Evolutionary conservation across 805 yeast genomes (phyloP).

Genomic region (Ogataea ramenticola): DNA sequence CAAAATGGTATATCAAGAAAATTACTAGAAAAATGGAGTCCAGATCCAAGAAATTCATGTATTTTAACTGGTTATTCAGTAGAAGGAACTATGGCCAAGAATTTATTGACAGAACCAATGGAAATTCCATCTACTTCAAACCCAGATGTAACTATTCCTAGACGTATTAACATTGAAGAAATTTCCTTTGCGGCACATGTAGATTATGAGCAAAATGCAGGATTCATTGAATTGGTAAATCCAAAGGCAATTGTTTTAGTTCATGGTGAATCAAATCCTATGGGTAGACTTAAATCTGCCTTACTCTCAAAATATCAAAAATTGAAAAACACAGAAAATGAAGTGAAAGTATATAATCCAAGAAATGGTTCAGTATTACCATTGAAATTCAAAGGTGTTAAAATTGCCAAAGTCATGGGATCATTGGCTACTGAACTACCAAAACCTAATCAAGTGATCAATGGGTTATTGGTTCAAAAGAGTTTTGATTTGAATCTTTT

Average conservation of each 20-base stretch:
- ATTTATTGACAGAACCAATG: conserved; percentile 77
- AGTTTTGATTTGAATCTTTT: conserved; percentile 83
- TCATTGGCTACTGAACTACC: conserved; percentile 40
- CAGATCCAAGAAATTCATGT: conserved; percentile 85
- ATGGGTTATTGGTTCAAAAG: conserved; percentile 86
- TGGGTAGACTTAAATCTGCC: conserved; percentile 96
- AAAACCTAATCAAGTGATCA: conserved; percentile 36
- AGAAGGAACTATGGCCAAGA: conserved; percentile 97
- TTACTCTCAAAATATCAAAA: conserved; percentile 77
- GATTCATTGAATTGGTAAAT: conserved; percentile 80
- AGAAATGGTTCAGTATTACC: conserved; percentile 77
- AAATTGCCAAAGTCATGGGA: conserved; percentile 69
- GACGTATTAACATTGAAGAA: conserved; percentile 84
- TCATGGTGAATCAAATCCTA: conserved; percentile 97
- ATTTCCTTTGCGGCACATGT: conserved; percentile 99
- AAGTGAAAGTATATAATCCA: conserved; percentile 88
- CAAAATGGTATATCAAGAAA: conserved; percentile 94
- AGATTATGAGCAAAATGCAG: conserved; percentile 88
- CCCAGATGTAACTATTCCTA: conserved; percentile 77
- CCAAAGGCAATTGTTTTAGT: conserved; percentile 85
- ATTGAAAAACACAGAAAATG: conserved; percentile 78
- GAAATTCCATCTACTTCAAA: conserved; percentile 81
- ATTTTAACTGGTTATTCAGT: conserved; percentile 95
- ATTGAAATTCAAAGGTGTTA: conserved; percentile 74
- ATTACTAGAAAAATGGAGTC: conserved; percentile 92